Base-by-base conservation (phyloP, 2,329 filamentous ascomycete genomes). In the Fonsecaea nubica region DNA sequence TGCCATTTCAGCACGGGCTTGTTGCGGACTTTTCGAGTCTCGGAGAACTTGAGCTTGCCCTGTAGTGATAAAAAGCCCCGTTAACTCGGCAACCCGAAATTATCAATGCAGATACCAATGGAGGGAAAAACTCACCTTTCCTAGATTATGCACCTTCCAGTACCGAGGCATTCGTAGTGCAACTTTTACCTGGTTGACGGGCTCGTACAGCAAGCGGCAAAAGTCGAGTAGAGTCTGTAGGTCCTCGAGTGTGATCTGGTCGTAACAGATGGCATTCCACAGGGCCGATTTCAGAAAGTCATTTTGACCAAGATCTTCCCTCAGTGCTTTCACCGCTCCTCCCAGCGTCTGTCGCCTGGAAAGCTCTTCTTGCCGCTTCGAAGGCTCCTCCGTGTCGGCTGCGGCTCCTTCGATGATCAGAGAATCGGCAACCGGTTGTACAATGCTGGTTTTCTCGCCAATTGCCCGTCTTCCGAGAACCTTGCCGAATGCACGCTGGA, bases 371-470 rank as follows among this genome's bases (percentile, higher is more conserved):
- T 83, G 81, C n/a, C 85, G 83, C 48, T 61, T 61, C 6, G 58
- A 61, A 6, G 58, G 45, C 35, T 38, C 32, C 12, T 61, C 58
- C 21, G 80, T 81, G 1, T 81, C 83, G 4, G 56, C 58, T 6
- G 80, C 81, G 66, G 86, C 85, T 72, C 86, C 83, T 70, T 88
- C 86, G 55, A 89, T 83, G 32, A 88, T 82, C n/a, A 89, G 76
- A 53, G 58, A 55, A 54, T 80, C 78, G 63, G 76, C 74, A 25
- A 74, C 60, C 3, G 65, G 65, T 36, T 58, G 58, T 10, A 79
- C 78, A 5, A 79, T 80, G 64, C 85, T 85, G 72, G 85, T 83
- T 70, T 88, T 86, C 52, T 84, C 81, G n/a, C 85, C 86, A 58
- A 89, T 84, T 3, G 87, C 87, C 63, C 89, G 81, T 60, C 83